Evolutionary conservation across 192 early-diverging fungal genomes (phyloP), one percentile per base, ranked within the genome.

Genomic region (Oehlia diaphana): DNA sequence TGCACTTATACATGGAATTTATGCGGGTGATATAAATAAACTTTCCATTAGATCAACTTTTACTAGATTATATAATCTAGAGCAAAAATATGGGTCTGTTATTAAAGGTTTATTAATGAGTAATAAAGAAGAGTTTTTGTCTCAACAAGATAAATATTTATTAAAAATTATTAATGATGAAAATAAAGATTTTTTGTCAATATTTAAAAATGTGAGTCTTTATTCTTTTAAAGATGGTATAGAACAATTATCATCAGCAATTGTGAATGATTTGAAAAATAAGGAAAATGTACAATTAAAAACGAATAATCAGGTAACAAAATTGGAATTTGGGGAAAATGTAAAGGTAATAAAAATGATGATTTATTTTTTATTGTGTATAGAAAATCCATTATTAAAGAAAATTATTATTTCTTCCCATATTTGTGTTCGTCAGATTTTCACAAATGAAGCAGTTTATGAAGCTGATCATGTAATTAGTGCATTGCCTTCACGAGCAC

Each of bases 1-100:
- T 44, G 94, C 97, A 0, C 86, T 97, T 44, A 90, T 96, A 72
- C 96, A 97, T 78, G 97, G 97, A 0, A 95, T 99, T 37, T 98
- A 97, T 84, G 96, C 96, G 2, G 96, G 96, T 0, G 94, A 99
- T 81, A 88, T 88, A 0, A 92, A 87, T 71, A 80, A 89, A 65
- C 85, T 99, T 35, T 95, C 94, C 63, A 87, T 96, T 3, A 87
- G 92, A 33, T 91, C 94, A 6, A 91, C 93, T 2, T 85, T 98
- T 71, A 90, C 89, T 50, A 82, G 89, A 42, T 82, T 96, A 69
- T 95, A 90, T 86, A 88, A 94, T 42, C 84, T 88, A 5, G 95
- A 96, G 76, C 84, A 82, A 39, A 81, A 73, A 4, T 83, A 86
- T 82, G 91, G 92, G 6, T 89, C 88, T 13, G 82, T 93, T 1